Base-by-base conservation (phyloP, 306 rosid species). In the Glycine tomentella region DNA sequence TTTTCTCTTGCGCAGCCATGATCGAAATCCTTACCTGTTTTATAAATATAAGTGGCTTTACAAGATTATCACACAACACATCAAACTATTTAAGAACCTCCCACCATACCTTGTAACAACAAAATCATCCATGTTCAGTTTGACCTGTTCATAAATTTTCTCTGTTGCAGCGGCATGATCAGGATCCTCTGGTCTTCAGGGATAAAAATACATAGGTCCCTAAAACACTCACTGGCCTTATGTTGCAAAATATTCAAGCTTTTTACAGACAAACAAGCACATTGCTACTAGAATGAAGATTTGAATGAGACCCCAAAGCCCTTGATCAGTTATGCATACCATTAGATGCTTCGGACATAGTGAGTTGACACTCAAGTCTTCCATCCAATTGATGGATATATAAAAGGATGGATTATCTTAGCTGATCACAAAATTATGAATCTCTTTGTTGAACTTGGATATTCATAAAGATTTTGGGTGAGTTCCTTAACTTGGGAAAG, bases 161-260 rank as follows among this genome's bases (percentile, higher is more conserved):
- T 65, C 65, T 69, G 88, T 59, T 77, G 86, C 88, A 61, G 3
- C 64, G 8, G 10, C 17, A 6, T 80, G 76, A 44, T 86, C 5
- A 86, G 86, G 44, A 40, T 40, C 79, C 88, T 90, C 33, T 80
- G 88, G 63, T 83, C 91, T 68, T 86, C 89, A 1, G 90, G 97
- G 9, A 25, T 2, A 12, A 82, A 90, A 92, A 44, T 82, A 88
- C 88, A 83, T 13, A 92, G 80, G 82, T 92, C 93, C 70, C 68
- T 12, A 86, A 89, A 94, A 84, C 91, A 85, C 42, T 90, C 83
- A 16, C 31, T 65, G 16, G 13, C 52, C 70, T 75, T 76, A 1
- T 78, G 49, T n/a, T 85, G 80, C 61, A 62, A 72, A 3, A 72
- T 82, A 75, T 85, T 91, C 7, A 87, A 58, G 75, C 86, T 65